Base-by-base conservation (phyloP, 1,284 basidiomycete species). In the Sporisorium iseilematis-ciliati region DNA sequence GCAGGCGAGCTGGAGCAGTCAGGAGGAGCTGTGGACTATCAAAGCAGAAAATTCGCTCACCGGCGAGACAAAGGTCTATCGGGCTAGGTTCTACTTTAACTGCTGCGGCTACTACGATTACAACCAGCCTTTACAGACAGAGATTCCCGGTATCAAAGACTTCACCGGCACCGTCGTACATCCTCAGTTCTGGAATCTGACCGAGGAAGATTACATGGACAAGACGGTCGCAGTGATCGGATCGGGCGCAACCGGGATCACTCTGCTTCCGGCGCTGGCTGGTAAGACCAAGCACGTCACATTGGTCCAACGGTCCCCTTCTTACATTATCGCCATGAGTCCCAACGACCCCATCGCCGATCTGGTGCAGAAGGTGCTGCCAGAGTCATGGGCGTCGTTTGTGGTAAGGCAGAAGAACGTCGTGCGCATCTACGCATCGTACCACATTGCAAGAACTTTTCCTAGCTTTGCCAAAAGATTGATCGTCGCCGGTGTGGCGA, bases 61-160 rank as follows among this genome's bases (percentile, higher is more conserved):
- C 4, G 45, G 45, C 45, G 45, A 46, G 45, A 26, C 25, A 25
- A 12, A 26, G 4, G 7, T 16, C 23, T 26, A 46, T 25, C 2
- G 45, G 4, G 45, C 45, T n/a, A 14, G 45, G 45, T 46, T 46
- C 11, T 26, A 26, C 11, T 18, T 46, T 25, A 46, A 26, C 11
- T 46, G 45, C 45, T 46, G 45, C 23, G 45, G 45, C 7, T 46
- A 46, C 45, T 46, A 46, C 45, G 45, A 46, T 25, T 46, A 46
- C 12, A 10, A 26, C 23, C 45, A 46, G 23, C 45, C 45, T 10
- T 11, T 46, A 25, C 45, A 46, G 23, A 16, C 23, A 23, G 23
- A 25, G 45, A 46, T 46, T 16, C 25, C 45, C 11, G 45, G 45
- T 12, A 26, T 46, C 18, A 25, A 18, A 5, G 23, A 18, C 2